phyloP scores from a whole-genome alignment of 139 green algal species.

The Chlamydomonas sphaeroides region DNA sequence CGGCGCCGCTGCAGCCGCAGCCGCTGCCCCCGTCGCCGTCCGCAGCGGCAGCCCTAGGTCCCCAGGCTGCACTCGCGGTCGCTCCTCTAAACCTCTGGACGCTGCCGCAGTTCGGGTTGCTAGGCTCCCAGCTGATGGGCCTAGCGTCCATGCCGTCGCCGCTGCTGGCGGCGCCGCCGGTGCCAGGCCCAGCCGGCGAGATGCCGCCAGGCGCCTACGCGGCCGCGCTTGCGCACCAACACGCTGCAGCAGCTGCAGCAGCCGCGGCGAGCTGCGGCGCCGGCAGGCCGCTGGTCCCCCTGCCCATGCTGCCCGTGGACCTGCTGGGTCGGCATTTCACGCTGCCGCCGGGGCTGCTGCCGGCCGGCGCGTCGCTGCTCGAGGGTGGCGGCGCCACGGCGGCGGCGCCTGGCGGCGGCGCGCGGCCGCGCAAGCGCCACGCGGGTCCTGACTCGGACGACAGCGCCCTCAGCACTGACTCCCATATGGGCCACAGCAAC shows the following conservation, averaged over 20 bases:
- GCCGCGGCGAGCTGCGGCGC: not conserved
- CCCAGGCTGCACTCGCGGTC: not conserved
- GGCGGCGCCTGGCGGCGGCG: not conserved
- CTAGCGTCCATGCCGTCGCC: not conserved
- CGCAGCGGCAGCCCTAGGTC: too few species aligned
- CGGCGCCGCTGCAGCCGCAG: not conserved
- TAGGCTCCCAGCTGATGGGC: not conserved
- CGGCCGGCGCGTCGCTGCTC: not conserved
- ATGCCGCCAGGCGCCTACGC: too few species aligned
- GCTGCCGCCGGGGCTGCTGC: not conserved
- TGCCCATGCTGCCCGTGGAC: not conserved
- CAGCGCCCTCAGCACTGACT: constrained; percentile 16
- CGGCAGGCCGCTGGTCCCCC: not conserved
- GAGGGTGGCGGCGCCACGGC: not conserved
- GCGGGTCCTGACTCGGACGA: constrained; percentile 27
- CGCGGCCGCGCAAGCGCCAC: constrained; percentile 22
- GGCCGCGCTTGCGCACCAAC: too few species aligned
- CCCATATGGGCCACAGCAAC: not conserved
- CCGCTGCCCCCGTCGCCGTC: not conserved
- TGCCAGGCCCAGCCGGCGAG: too few species aligned
- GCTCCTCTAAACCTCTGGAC: constrained; percentile 4
- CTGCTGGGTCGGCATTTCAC: not conserved
- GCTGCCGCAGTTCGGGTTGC: not conserved
- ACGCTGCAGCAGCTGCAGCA: not conserved
- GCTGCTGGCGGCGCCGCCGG: too few species aligned